Evolutionary conservation across 192 early-diverging fungal genomes (phyloP).

Genomic region (Ramicandelaber brevisporus): DNA sequence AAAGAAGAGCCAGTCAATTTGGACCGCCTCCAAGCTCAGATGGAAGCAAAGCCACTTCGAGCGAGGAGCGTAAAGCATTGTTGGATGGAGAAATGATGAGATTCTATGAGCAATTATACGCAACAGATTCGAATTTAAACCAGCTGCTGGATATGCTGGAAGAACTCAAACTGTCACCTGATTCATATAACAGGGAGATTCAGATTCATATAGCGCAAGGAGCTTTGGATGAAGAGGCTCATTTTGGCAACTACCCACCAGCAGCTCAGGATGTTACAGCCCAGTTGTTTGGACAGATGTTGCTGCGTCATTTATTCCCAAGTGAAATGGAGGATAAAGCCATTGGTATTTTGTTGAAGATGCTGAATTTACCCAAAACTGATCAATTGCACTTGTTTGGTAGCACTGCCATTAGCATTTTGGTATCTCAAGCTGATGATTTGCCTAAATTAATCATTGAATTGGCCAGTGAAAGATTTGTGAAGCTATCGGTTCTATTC

Average conservation of each 20-base stretch:
- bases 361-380: conserved; percentile 48
- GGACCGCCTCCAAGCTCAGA: too few relatives aligned
- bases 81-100: too few relatives aligned
- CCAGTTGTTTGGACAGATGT: conserved; percentile 67
- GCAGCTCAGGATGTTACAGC: conserved; percentile 73
- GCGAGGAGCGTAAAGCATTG: too few relatives aligned
- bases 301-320: conserved; percentile 70
- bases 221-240: conserved; percentile 89
- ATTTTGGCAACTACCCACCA: conserved; percentile 83
- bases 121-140: conserved; percentile 49
- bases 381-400: conserved; percentile 82
- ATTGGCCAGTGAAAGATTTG: too few relatives aligned
- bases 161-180: conserved; percentile 50
- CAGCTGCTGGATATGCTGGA: conserved; percentile 66
- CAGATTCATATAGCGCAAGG: conserved; percentile 79
- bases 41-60: too few relatives aligned
- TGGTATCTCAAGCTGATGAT: neutral
- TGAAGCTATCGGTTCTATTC: too few relatives aligned
- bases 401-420: conserved; percentile 31
- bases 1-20: too few relatives aligned
- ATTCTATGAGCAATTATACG: conserved; percentile 54
- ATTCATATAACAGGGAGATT: conserved; percentile 48
- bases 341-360: conserved; percentile 70
- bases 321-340: conserved; percentile 57
- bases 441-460: neutral